Evolutionary conservation across 805 yeast species (phyloP).

Genomic region (Hanseniaspora meyeri): DNA sequence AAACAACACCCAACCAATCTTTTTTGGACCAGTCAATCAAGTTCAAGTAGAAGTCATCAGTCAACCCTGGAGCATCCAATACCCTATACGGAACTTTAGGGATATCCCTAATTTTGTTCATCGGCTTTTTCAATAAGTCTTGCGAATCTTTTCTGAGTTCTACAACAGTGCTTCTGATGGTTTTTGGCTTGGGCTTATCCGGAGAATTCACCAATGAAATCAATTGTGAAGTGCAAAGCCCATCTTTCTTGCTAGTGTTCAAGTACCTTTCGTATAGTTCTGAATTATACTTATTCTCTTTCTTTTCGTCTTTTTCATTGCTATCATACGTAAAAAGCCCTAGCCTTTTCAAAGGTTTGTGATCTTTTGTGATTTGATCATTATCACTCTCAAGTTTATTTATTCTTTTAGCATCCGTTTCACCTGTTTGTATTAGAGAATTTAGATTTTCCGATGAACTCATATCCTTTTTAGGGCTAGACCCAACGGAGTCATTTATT

Average conservation of each 20-base stretch:
- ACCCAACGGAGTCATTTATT: neutral
- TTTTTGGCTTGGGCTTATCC: neutral
- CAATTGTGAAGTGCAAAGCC: neutral
- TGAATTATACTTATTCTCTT: neutral
- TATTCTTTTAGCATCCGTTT: neutral
- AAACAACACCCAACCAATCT: slow-evolving; percentile 78
- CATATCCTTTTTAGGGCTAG: neutral
- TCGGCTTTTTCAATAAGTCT: slow-evolving; percentile 64
- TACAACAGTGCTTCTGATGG: neutral
- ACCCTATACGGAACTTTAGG: slow-evolving; percentile 84
- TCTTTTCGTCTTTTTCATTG: neutral
- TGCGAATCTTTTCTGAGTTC: slow-evolving; percentile 69
- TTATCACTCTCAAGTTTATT: too few relatives aligned
- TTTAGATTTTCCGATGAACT: neutral
- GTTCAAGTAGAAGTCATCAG: slow-evolving; percentile 86
- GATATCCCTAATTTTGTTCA: slow-evolving; percentile 63
- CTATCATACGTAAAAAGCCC: neutral
- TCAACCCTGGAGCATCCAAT: slow-evolving; percentile 87
- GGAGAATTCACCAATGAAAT: neutral
- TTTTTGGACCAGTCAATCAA: slow-evolving; percentile 92
- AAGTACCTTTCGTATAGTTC: neutral
- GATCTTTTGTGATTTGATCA: neutral
- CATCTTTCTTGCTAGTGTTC: neutral
- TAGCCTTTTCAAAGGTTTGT: neutral
- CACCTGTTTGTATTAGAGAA: neutral